Base-by-base conservation (phyloP, 768 basidiomycete species). In the Xerocomellus dryophilus region DNA sequence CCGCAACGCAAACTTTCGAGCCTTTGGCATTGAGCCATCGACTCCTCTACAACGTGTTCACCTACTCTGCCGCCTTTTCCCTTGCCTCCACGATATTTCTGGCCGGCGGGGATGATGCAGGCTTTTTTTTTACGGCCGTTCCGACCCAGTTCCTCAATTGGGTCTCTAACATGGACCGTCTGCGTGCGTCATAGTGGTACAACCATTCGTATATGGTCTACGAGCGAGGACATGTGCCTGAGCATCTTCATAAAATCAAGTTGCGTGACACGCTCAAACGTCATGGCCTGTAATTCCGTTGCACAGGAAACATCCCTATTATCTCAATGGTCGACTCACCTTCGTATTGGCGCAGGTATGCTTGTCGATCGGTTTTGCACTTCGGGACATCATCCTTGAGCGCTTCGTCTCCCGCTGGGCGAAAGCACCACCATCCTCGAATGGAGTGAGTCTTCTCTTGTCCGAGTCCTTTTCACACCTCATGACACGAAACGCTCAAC, bases 291-390 rank as follows among this genome's bases (percentile, higher is more conserved):
- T n/a, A 46, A 41, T 35, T 4, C n/a, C 0, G 20, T 39, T 36
- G 6, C 15, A 41, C 56, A 89, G 87, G 62, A 89, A 86, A 69
- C 86, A 90, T 55, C 87, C 86, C 0, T 81, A 82, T 58, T 84
- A 88, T 61, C 73, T 90, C 21, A 89, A 89, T 49, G 86, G 86
- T 1, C 80, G 81, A n/a, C 70, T 88, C 6, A 57, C 89, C 8
- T 87, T 88, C 17, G 48, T 81, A 23, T 58, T 80, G 43, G 76
- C 81, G 0, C 88, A 90, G 62, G 10, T 75, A 3, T 70, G 71
- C 38, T 61, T 78, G 9, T 81, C 81, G 0, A 40, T 71, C 7
- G 71, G 74, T 2, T 88, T 78, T 56, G 68, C 76, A 2, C 64
- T 86, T 20, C 77, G 88, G 8, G 82, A 80, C 32, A 67, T 84